These are phyloP conservation scores for Teratosphaeria destructans DNA, from an alignment of 2,329 filamentous ascomycete species.

Conservation along the genomic window DNA sequence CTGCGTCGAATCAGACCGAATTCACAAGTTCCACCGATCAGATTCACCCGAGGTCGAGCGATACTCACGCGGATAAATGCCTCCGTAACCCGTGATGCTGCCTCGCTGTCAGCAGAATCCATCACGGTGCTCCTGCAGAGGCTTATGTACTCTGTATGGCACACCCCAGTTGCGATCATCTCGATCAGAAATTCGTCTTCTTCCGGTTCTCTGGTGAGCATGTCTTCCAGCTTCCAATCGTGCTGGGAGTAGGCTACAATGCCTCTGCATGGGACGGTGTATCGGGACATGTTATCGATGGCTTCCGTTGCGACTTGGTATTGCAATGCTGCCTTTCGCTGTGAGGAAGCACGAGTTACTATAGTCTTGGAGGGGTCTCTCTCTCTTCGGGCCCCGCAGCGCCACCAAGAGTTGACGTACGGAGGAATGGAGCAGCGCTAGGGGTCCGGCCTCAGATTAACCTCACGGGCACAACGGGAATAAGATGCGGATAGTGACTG, in stretches of 20 bases:
- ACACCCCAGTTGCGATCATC: slow-evolving; percentile 18
- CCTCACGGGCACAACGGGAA: neutral
- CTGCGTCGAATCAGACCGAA: neutral
- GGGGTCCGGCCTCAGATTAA: neutral
- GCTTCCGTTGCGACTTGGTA: neutral
- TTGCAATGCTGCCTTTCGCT: neutral
- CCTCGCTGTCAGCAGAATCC: neutral
- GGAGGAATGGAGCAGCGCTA: neutral
- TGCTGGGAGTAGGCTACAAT: slow-evolving; percentile 1
- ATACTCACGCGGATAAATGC: neutral
- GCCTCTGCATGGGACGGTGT: neutral
- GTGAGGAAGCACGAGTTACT: neutral
- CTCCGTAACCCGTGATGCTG: neutral
- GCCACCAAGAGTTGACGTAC: neutral
- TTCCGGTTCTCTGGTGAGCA: slow-evolving; percentile 8
- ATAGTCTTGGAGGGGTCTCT: neutral
- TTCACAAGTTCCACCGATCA: neutral
- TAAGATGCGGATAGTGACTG: neutral
- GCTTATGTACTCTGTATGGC: slow-evolving; percentile 10
- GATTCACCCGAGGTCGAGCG: neutral
- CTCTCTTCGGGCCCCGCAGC: neutral
- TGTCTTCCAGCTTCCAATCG: neutral
- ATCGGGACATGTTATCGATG: neutral
- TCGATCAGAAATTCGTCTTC: slow-evolving; percentile 19
- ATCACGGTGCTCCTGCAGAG: neutral